Conservation (phyloP, 2,329 filamentous ascomycete genomes). For the Diplodia seriata region DNA sequence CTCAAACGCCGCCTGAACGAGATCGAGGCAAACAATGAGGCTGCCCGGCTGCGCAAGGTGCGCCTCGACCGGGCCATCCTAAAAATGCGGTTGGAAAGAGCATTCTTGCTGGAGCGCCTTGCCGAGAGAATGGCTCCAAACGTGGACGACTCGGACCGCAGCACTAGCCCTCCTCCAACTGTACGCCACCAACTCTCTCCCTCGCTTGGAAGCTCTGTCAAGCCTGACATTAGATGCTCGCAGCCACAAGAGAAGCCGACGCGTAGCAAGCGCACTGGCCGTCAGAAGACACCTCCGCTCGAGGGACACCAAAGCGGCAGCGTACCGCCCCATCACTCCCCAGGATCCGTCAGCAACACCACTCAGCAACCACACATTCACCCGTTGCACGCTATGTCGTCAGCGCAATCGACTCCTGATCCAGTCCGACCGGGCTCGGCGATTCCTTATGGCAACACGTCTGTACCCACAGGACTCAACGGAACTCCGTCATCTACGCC, state of each 20-base stretch:
- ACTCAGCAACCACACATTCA: constrained; percentile 34
- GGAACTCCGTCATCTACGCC: constrained; percentile 35
- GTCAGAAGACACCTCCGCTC: constrained; percentile 51
- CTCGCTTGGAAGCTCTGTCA: constrained; percentile 5
- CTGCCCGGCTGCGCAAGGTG: constrained; percentile 76
- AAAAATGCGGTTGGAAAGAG: constrained; percentile 87
- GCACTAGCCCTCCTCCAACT: constrained; percentile 79
- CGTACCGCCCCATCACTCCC: constrained; percentile 36
- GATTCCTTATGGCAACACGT: constrained; percentile 39
- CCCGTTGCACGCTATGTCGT: constrained; percentile 38
- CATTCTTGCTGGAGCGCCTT: constrained; percentile 61
- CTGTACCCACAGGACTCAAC: constrained; percentile 42
- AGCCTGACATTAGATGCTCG: constrained; percentile 31
- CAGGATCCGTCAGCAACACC: constrained; percentile 35
- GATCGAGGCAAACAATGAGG: constrained; percentile 89
- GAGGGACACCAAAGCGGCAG: constrained; percentile 33
- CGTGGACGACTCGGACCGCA: constrained; percentile 72
- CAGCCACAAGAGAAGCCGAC: constrained; percentile 81
- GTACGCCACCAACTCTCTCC: constrained; percentile 56
- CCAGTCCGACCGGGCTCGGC: constrained; percentile 36
- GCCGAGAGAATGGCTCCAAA: constrained; percentile 57
- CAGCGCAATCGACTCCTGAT: constrained; percentile 50
- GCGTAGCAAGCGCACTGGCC: constrained; percentile 74
- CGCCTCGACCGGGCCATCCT: constrained; percentile 85
- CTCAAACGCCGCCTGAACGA: constrained; percentile 90